Percentiles rank a stretch among this genome's conserved stretches.
Conservation (phyloP, 257 asterid genomes). For the Haberlea rhodopensis region DNA sequence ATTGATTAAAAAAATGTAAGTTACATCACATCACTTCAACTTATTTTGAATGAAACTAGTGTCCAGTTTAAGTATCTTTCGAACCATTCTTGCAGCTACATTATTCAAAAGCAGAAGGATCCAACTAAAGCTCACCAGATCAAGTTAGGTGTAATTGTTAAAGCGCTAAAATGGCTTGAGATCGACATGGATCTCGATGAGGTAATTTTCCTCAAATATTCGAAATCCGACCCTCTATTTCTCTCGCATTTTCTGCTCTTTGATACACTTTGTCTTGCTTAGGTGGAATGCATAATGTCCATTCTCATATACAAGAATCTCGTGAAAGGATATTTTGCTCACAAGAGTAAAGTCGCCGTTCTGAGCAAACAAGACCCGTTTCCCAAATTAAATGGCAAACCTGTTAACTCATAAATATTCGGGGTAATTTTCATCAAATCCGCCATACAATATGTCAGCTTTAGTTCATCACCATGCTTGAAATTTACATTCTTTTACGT, state of each 20-base stretch:
- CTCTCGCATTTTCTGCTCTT: background rate
- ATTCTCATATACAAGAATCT: slow-evolving; percentile 87
- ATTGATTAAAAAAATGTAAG: slow-evolving; percentile 87
- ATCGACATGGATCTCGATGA: slow-evolving; percentile 90
- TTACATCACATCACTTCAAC: slow-evolving; percentile 3
- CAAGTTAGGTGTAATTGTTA: slow-evolving; percentile 80
- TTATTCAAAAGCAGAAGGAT: slow-evolving; percentile 82
- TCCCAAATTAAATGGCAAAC: slow-evolving; percentile 83
- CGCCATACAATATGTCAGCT: too few relatives aligned
- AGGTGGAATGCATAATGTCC: slow-evolving; percentile 94
- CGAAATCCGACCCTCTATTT: background rate
- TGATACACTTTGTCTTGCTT: slow-evolving; percentile 22
- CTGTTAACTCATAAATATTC: slow-evolving; percentile 53
- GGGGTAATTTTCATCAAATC: too few relatives aligned
- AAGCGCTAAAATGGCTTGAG: slow-evolving; percentile 87
- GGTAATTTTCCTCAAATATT: slow-evolving; percentile 41
- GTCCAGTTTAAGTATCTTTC: slow-evolving; percentile 12
- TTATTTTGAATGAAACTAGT: slow-evolving; percentile 2
- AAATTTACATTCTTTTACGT: background rate
- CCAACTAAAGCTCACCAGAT: slow-evolving; percentile 86
- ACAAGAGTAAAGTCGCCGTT: slow-evolving; percentile 92
- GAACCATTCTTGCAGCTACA: slow-evolving; percentile 44
- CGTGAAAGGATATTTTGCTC: slow-evolving; percentile 92
- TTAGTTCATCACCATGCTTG: background rate
- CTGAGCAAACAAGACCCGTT: slow-evolving; percentile 95